Conservation (phyloP, 495 filamentous ascomycete species). For the Schizothecium vesticola region DNA sequence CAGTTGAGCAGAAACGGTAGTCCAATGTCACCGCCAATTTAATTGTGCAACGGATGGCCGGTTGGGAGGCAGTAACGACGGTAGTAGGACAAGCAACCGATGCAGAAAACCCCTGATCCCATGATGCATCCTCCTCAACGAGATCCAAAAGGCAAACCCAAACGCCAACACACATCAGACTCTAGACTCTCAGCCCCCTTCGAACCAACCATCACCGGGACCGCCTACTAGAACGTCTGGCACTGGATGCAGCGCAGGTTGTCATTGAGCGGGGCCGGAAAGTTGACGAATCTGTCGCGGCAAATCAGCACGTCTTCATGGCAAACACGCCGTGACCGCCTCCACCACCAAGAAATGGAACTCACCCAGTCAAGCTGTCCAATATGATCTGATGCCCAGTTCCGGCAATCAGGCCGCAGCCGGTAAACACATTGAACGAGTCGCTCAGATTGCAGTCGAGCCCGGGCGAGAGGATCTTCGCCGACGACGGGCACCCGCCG, state of each 20-base stretch:
- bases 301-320: not conserved
- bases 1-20: too few relatives aligned
- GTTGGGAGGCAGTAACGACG: not conserved
- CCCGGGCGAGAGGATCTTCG: not conserved
- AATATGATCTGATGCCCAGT: not conserved
- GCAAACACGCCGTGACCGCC: not conserved
- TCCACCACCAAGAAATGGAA: not conserved
- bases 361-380: not conserved
- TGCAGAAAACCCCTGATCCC: too few relatives aligned
- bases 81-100: too few relatives aligned
- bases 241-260: conserved; percentile 9
- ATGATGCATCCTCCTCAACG: too few relatives aligned
- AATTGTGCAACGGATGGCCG: too few relatives aligned
- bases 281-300: not conserved
- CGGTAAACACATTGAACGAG: conserved; percentile 1
- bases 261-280: not conserved
- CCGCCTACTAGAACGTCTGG: not conserved
- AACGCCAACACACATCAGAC: not conserved
- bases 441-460: conserved; percentile 4
- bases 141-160: not conserved
- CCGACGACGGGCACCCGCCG: conserved; percentile 7
- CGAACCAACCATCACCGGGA: too few relatives aligned
- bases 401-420: not conserved
- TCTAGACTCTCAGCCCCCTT: not conserved
- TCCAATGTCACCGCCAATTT: too few relatives aligned